Percentiles rank a stretch among this genome's conserved stretches.
Evolutionary conservation across 208 protist species (phyloP).

Genomic region (Entamoeba moshkovskii): DNA sequence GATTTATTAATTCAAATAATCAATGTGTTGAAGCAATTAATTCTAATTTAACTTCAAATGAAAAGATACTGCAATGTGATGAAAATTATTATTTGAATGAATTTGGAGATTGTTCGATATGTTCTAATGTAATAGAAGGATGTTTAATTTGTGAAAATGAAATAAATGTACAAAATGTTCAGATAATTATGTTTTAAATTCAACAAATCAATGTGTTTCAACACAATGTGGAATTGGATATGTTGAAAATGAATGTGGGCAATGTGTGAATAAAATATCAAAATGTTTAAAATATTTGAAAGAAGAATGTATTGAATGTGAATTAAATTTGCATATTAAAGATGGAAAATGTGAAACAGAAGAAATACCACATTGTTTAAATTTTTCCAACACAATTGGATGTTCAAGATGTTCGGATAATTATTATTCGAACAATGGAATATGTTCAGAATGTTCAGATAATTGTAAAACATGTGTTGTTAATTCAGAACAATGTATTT

Average conservation of each 20-base stretch:
- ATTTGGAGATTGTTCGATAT: neutral
- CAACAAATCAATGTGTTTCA: neutral
- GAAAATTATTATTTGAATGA: neutral
- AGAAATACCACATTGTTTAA: no score
- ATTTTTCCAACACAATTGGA: no score
- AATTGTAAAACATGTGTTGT: no score
- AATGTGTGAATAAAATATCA: neutral
- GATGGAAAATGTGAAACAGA: no score
- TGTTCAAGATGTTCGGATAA: no score
- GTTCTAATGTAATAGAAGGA: neutral
- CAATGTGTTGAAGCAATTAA: neutral
- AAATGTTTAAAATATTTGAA: neutral
- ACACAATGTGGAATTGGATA: neutral
- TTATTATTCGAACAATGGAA: no score
- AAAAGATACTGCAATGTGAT: neutral
- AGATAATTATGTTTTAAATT: neutral
- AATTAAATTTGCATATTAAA: no score
- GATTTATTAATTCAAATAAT: neutral
- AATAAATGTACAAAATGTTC: neutral
- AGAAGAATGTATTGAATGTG: no score
- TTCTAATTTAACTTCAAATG: neutral
- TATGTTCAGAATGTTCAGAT: no score
- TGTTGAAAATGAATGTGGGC: neutral
- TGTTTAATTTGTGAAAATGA: neutral
- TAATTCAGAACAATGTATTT: no score